Percentiles rank a stretch among this genome's conserved stretches.
These are phyloP conservation scores for Trichaptum fuscoviolaceum DNA, from an alignment of 768 basidiomycete genomes.

Conservation along the genomic window DNA sequence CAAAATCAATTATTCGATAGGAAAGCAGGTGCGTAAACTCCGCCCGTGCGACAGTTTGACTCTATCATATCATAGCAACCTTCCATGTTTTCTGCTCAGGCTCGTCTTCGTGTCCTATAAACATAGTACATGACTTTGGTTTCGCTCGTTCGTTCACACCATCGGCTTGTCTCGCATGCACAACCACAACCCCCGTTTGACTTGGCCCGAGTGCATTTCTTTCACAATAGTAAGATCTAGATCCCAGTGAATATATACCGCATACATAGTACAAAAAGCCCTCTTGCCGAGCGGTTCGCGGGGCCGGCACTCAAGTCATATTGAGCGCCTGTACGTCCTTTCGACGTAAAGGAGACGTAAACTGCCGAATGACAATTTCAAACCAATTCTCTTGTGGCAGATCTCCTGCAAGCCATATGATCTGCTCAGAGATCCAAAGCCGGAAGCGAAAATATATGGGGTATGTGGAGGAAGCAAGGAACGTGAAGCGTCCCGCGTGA, in stretches of 20 bases:
- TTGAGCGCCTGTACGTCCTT: neutral
- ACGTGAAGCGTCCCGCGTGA: neutral
- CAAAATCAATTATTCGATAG: neutral
- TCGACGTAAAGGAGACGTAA: neutral
- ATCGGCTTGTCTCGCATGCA: neutral
- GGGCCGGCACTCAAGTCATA: neutral
- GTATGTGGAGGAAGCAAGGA: neutral
- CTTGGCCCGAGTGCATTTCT: neutral
- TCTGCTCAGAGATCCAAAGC: slow-evolving; percentile 1
- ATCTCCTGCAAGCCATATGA: neutral
- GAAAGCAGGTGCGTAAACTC: neutral
- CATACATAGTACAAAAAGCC: neutral
- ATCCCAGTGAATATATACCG: neutral
- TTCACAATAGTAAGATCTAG: neutral
- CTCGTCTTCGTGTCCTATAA: too few relatives aligned
- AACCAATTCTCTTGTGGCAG: neutral
- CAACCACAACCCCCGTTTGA: neutral
- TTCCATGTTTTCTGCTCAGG: too few relatives aligned
- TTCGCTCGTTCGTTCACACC: neutral
- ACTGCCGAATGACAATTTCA: neutral
- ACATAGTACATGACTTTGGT: too few relatives aligned
- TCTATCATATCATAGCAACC: too few relatives aligned
- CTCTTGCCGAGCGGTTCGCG: neutral
- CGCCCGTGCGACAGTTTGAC: neutral
- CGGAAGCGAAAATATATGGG: neutral